These are phyloP conservation scores for Diaporthe aspalathi DNA, from an alignment of 2,329 filamentous ascomycete genomes.

Conservation along the genomic window DNA sequence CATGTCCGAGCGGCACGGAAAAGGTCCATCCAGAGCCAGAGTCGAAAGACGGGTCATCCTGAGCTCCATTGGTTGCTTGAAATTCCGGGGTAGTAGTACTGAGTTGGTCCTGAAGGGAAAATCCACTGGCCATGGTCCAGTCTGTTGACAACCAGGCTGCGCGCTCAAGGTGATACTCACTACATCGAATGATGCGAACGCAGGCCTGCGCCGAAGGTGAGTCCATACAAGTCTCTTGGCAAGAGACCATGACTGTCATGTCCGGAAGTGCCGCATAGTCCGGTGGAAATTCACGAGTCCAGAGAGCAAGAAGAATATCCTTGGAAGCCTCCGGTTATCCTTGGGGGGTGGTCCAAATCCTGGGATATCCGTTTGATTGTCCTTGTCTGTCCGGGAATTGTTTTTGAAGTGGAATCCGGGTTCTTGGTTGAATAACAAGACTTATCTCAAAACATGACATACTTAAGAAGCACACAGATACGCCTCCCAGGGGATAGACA, in stretches of 20 bases:
- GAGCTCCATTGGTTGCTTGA: neutral
- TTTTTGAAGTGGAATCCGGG: constrained; percentile 38
- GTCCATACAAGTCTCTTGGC: neutral
- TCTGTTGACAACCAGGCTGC: constrained; percentile 34
- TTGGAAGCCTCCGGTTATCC: neutral
- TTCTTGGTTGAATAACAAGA: constrained; percentile 36
- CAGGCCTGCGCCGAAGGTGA: too few relatives aligned
- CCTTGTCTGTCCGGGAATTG: neutral
- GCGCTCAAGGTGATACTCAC: constrained; percentile 32
- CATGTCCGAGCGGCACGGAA: neutral
- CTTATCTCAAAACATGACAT: constrained; percentile 16
- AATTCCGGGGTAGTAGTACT: neutral
- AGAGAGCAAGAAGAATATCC: neutral
- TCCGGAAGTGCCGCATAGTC: neutral
- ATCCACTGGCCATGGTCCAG: constrained; percentile 2
- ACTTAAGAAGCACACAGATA: constrained; percentile 47
- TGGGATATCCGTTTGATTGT: neutral
- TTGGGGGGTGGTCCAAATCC: neutral
- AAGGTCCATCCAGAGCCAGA: neutral
- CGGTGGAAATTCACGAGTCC: neutral
- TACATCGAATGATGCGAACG: neutral
- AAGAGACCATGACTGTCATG: neutral
- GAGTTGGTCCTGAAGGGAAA: neutral
- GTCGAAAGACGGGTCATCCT: constrained; percentile 3
- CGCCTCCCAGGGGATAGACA: constrained; percentile 57